Base-by-base conservation (phyloP, 1,284 basidiomycete species). In the Neonothopanus nambi region DNA sequence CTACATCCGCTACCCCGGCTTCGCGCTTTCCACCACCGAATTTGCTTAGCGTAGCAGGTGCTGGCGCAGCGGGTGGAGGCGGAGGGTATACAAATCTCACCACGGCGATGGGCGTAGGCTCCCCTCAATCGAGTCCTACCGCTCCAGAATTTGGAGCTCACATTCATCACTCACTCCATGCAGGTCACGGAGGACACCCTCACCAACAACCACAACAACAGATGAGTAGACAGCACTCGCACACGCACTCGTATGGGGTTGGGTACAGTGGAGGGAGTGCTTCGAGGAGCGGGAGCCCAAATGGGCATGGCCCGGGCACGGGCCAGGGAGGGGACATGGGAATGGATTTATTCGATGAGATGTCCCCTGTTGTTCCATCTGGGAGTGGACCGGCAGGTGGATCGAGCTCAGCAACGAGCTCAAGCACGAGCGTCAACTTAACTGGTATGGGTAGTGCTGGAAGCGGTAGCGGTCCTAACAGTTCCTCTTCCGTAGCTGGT, bases 51-150 rank as follows among this genome's bases (percentile, higher is more conserved):
- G 67, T 54, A 54, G 52, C 5, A 28, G 26, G 26, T 11, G 26
- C 5, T 5, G 26, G 26, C 11, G 26, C 5, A 28, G n/a, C n/a
- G n/a, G 26, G 26, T 28, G 26, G 26, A 28, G 26, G 26, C n/a
- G n/a, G n/a, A n/a, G n/a, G n/a, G 26, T 28, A 28, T 28, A 5
- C 26, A 6, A 87, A 82, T 42, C 87, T 87, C 2, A 88, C 87
- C 0, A 72, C 77, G 2, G 65, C 80, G 28, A 52, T 82, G 85
- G 65, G 75, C 80, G n/a, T 51, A 11, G 15, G 40, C 3, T 51
- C 49, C n/a, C 49, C 49, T 35, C 28, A 33, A 18, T 51, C 49
- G 4, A 51, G 49, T 37, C 49, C 49, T 17, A 51, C 49, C 6
- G 49, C 49, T 7, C 40, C 40, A 12, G 49, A 51, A 23, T 51